Evolutionary conservation across 164 flowering plant species (phyloP), one percentile per base, ranked within the genome.

Genomic region (Chimonanthus praecox): DNA sequence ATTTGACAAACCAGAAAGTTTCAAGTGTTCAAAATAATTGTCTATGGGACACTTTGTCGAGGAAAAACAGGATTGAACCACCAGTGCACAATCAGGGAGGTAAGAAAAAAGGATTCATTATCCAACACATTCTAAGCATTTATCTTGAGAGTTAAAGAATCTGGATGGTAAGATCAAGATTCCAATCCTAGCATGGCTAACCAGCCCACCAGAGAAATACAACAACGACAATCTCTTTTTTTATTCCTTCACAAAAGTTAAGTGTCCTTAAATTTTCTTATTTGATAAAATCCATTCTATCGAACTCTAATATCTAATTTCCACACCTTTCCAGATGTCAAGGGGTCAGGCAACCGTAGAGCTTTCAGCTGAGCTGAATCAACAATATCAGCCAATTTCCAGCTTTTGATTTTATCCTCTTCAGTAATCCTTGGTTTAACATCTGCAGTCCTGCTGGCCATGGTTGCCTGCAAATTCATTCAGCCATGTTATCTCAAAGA

Each of bases 361-460:
- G 74, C 74, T 49, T 76, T 76, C 58, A 76, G 78, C 58, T 71
- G 78, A 5, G 58, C 48, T 13, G 71, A 58, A 58, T 76, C 78
- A 65, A 71, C 71, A 71, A 76, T 76, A 67, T 76, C 78, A 48
- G 78, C 71, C 74, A 76, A 60, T 65, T 76, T 76, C 78, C 78
- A 76, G 69, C 74, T 71, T 60, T 71, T 76, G 33, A 58, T 60
- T 69, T 76, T 76, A 48, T 76, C 78, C 20, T 76, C 78, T 10
- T 75, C 78, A 64, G 70, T 18, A 48, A 75, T 69, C 58, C 78
- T 75, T 71, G 78, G 78, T 71, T 76, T 76, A 66, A 76, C 70
- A 65, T 76, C 78, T 15, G 63, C 13, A 1, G 70, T 71, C 69
- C 78, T 71, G 60, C n/a, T 76, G 67, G 71, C 78, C 63, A 76